These are phyloP conservation scores for Colletotrichum ledebouriae DNA, from an alignment of 2,329 filamentous ascomycete genomes.

Conservation along the genomic window DNA sequence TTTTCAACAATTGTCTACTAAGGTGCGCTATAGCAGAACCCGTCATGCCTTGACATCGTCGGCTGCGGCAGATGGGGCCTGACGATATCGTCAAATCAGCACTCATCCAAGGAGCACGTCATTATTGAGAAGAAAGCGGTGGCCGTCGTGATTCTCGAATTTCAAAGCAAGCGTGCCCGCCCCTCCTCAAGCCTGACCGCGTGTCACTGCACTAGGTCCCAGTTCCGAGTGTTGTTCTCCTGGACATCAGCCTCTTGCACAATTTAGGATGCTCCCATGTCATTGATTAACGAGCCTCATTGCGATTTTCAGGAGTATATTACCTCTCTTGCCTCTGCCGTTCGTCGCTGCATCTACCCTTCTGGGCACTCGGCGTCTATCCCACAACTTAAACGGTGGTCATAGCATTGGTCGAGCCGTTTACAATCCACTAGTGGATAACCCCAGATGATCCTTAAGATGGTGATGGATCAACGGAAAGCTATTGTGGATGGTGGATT, in stretches of 20 bases:
- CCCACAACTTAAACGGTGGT: conserved; percentile 40
- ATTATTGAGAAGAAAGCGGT: conserved; percentile 6
- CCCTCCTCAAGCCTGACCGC: conserved; percentile 11
- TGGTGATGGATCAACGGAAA: conserved; percentile 35
- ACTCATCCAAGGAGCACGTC: conserved; percentile 23
- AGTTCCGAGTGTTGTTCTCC: not conserved
- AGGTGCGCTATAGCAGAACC: conserved; percentile 28
- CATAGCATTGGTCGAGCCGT: conserved; percentile 40
- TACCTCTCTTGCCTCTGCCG: conserved; percentile 19
- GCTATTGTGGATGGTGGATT: conserved; percentile 16
- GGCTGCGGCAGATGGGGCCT: conserved; percentile 17
- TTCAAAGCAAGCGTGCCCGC: conserved; percentile 1
- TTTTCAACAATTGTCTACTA: conserved; percentile 5
- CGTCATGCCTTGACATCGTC: conserved; percentile 26
- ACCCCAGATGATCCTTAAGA: conserved; percentile 39
- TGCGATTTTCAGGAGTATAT: conserved; percentile 34
- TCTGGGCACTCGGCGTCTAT: conserved; percentile 19
- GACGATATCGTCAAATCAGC: conserved; percentile 10
- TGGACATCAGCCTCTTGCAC: too few relatives aligned
- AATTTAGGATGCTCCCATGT: not conserved
- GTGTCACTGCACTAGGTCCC: not conserved
- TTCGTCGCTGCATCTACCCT: conserved; percentile 15
- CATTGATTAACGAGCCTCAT: conserved; percentile 6
- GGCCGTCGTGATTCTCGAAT: conserved; percentile 21
- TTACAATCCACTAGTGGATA: conserved; percentile 17